Base-by-base conservation (phyloP, 2,329 filamentous ascomycete genomes). In the Colletotrichum melonis region DNA sequence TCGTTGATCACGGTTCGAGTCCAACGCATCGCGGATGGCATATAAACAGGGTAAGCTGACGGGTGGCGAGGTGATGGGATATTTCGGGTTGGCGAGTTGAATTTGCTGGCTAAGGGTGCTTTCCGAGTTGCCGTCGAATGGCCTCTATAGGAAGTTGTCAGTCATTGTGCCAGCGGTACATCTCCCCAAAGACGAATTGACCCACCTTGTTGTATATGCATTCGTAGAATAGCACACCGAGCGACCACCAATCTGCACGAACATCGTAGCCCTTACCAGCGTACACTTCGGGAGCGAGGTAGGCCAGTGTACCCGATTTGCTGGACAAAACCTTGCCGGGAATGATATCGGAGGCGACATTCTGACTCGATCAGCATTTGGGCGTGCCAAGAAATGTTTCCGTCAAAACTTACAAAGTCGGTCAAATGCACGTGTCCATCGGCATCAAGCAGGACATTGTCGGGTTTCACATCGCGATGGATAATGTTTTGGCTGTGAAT, bases 171-270 rank as follows among this genome's bases (percentile, higher is more conserved):
- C 22, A 24, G 30, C 16, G n/a, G 58, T 63, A 35, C 14, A 42
- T 35, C 14, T 42, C 3, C 28, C 22, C 22, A n/a, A 30, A 24
- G n/a, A 19, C 14, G 8, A 3, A 42, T 38, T 55, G 32, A n/a
- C 62, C 28, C 84, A 95, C 95, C 92, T 97, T 98, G 86, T 97
- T 98, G 86, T 98, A 99, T 76, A 99, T 98, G 88, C 97, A 98
- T 83, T 99, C 97, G 83, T 98, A 99, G 82, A 98, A 98, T n/a
- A 97, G 89, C 58, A 99, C 97, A 62, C 97, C 97, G 26, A 99
- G 85, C 6, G 97, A 98, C 97, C 97, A 99, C 97, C 97, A 99
- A 82, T 99, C 97, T 55, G 97, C 95, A 78, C 97, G 94, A 59
- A 92, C 91, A 73, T 94, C 92, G 80, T 99, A 99, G 52, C 97